Base-by-base conservation (phyloP, 371 early-diverging fungal genomes). In the Mucor sp. region DNA sequence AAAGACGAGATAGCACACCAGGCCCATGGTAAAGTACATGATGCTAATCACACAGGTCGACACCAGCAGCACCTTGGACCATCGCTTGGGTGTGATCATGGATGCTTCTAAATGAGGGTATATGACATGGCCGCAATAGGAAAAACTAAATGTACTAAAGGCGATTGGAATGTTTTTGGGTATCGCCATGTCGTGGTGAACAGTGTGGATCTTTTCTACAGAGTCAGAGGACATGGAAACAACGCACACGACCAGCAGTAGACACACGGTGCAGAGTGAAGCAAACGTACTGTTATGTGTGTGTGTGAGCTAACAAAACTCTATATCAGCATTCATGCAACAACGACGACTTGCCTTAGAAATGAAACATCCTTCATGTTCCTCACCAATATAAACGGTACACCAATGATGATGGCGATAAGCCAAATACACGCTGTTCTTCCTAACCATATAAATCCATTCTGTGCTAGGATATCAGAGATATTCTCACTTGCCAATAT, bases 81-180 rank as follows among this genome's bases (percentile, higher is more conserved):
- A 96, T 32, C 84, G 67, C 63, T 84, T 77, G 59, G 94, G 95
- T 37, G 87, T 75, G 64, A 80, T 79, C 94, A 96, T 94, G 9
- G 92, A 90, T 28, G 85, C 85, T 72, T 94, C 93, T 25, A 95
- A 85, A 69, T 93, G 91, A 17, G 94, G 93, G 44, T 90, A 93
- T 53, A 93, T 87, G 25, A 89, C 86, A 72, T 92, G 93, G 30
- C 93, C 93, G 61, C 93, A 91, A 69, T 87, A 93, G 60, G 89
- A 87, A 67, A 92, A 92, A 48, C 89, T 91, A 55, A 93, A 89
- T 5, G 89, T 88, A 15, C 84, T 81, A 14, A 89, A 72, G 0
- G 89, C 82, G 11, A 84, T 65, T 3, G 89, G 87, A 28, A 89
- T 74, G 21, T 87, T 82, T 35, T 76, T 63, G 60, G 79, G 75